Evolutionary conservation across 2,329 filamentous ascomycete genomes (phyloP), one percentile per base, ranked within the genome.

Genomic region (Monilinia polystroma): DNA sequence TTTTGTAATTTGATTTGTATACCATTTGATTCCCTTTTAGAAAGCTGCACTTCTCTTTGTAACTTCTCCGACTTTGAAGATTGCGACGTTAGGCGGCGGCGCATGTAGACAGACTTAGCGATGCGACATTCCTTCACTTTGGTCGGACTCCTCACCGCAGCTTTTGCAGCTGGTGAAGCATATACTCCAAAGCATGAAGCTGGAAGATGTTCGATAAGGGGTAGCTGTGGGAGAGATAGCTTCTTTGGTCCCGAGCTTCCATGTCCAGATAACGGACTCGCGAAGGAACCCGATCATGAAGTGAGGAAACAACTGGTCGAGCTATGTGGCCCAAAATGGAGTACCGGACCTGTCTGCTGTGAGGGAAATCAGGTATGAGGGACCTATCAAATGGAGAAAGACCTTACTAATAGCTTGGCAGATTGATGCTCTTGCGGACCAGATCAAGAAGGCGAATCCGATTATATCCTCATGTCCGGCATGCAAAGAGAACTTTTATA

Each of bases 401-500:
- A 45, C 63, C 29, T 51, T 55, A 41, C 68, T 69, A 32, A 68
- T 23, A 35, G 11, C 29, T 47, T 23, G 47, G 35, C 74, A 93
- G 90, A 83, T 99, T 66, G 86, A 91, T 73, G 84, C 90, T 1
- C 86, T 99, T 69, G 89, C 91, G 73, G 89, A 86, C 69, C 96
- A 97, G 75, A 84, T 99, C 67, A 90, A 91, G 72, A 92, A 92
- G 29, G 94, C 93, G 2, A 92, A 93, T 73, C 88, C 90, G 68
- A 90, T 99, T 75, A 93, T 99, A 76, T 89, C 93, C 35, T 92
- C 93, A 12, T 99, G 95, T 77, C 95, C 95, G 1, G 95, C 96
- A 43, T 99, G 95, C 85, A 96, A 95, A 79, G 90, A 93, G 74
- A 99, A 99, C 82, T 99, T 99, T 82, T 98, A 92, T 83, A 96